Evolutionary conservation across 2,329 filamentous ascomycete species (phyloP), one percentile per base, ranked within the genome.

Genomic region (Zymoseptoria brevis): DNA sequence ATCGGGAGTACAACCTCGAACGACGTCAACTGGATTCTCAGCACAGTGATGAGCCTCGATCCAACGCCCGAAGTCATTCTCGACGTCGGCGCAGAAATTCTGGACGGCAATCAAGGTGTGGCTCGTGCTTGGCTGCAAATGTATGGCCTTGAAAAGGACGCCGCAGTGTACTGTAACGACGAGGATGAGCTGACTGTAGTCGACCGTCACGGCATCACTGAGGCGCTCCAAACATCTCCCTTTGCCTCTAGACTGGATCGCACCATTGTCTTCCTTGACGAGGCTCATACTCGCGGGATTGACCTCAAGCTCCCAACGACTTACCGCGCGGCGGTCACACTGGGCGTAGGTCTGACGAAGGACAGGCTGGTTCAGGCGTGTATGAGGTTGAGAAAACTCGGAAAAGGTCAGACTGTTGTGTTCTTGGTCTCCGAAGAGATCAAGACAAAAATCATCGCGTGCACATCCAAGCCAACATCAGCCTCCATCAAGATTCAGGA

Each of bases 351-450:
- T 3, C 64, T 90, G 1, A 87, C 83, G 0, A 92, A 91, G 61
- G 88, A 92, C 60, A 75, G 80, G 13, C 69, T 90, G 0, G 82
- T 86, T 0, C 87, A 91, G 80, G 35, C 85, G 0, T 87, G 85
- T 60, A 89, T 88, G 84, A 73, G 87, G n/a, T 84, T 90, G 81
- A 73, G 87, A 8, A 83, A 86, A 60, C 76, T 92, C 0, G 87
- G 86, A 0, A 73, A 82, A 2, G 86, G 86, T 0, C 87, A 91
- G 64, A 84, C 82, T 0, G 79, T 90, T 0, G 74, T 81, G 0
- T 89, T 89, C 55, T 83, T 79, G 57, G 72, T 84, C 0, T 79
- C 84, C 0, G 67, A 76, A 0, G 87, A 90, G 59, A 83, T 89
- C 3, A 73, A 80, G 9, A 71, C 67, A 0, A 82, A 81, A 59